Evolutionary conservation across 2,329 filamentous ascomycete species (phyloP).

Genomic region (Calonectria multiphialidica): DNA sequence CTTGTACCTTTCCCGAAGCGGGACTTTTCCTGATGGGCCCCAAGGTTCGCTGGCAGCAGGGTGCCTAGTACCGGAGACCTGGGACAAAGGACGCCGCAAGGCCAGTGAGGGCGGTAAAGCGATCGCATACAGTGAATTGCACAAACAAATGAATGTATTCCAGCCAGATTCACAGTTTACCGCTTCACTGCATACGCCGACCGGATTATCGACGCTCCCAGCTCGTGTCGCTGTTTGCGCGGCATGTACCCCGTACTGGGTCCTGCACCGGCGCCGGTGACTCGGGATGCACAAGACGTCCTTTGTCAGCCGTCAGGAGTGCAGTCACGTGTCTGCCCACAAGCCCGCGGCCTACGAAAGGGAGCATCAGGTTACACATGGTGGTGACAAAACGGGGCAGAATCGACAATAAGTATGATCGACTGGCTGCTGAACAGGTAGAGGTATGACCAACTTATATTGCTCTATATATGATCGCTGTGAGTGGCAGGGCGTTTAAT

Average conservation of each 20-base stretch:
- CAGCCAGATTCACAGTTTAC: neutral
- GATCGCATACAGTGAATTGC: conserved; percentile 1
- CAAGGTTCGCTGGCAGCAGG: conserved; percentile 36
- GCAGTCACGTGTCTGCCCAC: conserved; percentile 15
- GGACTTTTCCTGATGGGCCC: conserved; percentile 48
- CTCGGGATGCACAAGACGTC: conserved; percentile 30
- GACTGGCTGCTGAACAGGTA: neutral
- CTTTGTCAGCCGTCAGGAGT: conserved; percentile 28
- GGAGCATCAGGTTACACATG: neutral
- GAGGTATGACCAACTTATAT: neutral
- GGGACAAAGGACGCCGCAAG: conserved; percentile 27
- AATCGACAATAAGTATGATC: neutral
- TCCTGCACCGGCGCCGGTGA: conserved; percentile 29
- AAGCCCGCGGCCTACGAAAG: neutral
- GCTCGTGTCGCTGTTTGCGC: conserved; percentile 25
- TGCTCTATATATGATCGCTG: neutral
- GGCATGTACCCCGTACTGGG: conserved; percentile 39
- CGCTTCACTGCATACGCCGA: conserved; percentile 11
- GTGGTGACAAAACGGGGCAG: neutral
- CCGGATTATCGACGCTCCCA: conserved; percentile 11
- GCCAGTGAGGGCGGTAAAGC: conserved; percentile 4
- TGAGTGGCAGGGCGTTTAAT: neutral
- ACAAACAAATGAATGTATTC: neutral
- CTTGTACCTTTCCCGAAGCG: conserved; percentile 55
- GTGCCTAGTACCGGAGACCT: conserved; percentile 37